Percentiles rank a stretch among this genome's conserved stretches.
Conservation (phyloP, 179 eudicot species). For the Spergularia azorica region DNA sequence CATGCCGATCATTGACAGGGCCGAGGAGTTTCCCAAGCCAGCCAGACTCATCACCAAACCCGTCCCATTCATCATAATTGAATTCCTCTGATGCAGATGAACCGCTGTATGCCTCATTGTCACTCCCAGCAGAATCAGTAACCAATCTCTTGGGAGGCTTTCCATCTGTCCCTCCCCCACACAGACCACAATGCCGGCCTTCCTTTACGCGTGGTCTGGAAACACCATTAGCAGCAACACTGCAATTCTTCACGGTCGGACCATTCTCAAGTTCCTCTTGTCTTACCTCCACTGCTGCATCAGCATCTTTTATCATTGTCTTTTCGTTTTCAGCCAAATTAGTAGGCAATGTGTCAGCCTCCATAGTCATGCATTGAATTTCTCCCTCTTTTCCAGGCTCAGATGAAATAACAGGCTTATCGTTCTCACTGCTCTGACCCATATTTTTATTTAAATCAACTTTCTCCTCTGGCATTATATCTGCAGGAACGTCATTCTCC, state of each 20-base stretch:
- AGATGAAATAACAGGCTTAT: conserved; percentile 27
- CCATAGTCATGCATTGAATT: conserved; percentile 28
- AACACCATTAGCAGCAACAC: conserved; percentile 28
- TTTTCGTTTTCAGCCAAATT: conserved; percentile 33
- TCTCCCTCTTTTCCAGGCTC: conserved; percentile 32
- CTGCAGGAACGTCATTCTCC: conserved; percentile 34
- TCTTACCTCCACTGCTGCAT: conserved; percentile 27
- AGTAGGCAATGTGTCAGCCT: conserved; percentile 26
- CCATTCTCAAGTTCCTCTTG: conserved; percentile 36
- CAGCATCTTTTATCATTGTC: conserved; percentile 21
- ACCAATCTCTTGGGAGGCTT: conserved; percentile 80
- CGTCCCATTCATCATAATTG: conserved; percentile 83
- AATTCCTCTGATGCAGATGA: conserved; percentile 84
- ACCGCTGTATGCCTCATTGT: conserved; percentile 82
- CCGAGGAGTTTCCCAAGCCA: conserved; percentile 96
- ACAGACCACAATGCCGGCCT: conserved; percentile 90
- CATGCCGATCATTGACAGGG: conserved; percentile 87
- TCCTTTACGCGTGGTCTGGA: conserved; percentile 50
- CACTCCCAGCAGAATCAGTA: conserved; percentile 77
- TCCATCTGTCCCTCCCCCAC: conserved; percentile 89
- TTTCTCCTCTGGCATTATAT: conserved; percentile 31
- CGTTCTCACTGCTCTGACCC: conserved; percentile 25
- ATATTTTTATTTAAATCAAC: conserved; percentile 29
- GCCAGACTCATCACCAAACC: conserved; percentile 92
- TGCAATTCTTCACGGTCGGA: conserved; percentile 29